Evolutionary conservation across 2,329 filamentous ascomycete species (phyloP), one percentile per base, ranked within the genome.

Genomic region (Sporothrix pallida): DNA sequence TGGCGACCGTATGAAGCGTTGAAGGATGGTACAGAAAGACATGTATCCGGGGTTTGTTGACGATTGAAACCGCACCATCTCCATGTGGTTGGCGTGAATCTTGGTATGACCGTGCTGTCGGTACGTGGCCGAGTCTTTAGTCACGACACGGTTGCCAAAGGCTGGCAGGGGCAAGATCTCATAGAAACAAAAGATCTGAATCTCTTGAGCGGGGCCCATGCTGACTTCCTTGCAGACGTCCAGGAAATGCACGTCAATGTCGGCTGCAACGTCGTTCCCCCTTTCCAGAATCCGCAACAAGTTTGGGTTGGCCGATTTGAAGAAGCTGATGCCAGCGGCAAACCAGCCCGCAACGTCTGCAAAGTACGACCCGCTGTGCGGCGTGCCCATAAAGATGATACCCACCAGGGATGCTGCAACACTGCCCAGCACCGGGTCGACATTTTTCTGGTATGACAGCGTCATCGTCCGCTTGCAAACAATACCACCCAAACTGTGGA

Each of bases 401-500:
- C 71, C 71, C 2, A 60, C 50, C 12, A 68, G 52, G 5, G 37
- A 48, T 2, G 71, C 31, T 4, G 50, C 71, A 2, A 72, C 17
- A n/a, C 52, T 46, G 12, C 13, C 20, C 2, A 68, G 50, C 12
- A 9, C 44, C 0, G 58, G 50, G 15, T 69, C 63, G 7, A 26
- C 15, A 15, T 15, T 58, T 26, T 58, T 50, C 3, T 71, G 69
- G 12, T 62, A 42, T 12, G 52, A 60, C 12, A 58, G 69, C n/a
- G 69, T 26, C 1, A 71, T 15, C 2, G 69, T 56, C 44, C 74
- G 72, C 17, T 76, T 77, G 20, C 74, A 74, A 8, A 76, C 70
- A 13, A 77, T 67, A 5, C 76, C 76, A 42, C 76, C 75, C 13
- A 73, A 56, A n/a, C 72, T 73, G 65, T 73, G 82, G 7, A 77